Conservation (phyloP, 495 filamentous ascomycete genomes). For the Beverwykella pulmonaria region DNA sequence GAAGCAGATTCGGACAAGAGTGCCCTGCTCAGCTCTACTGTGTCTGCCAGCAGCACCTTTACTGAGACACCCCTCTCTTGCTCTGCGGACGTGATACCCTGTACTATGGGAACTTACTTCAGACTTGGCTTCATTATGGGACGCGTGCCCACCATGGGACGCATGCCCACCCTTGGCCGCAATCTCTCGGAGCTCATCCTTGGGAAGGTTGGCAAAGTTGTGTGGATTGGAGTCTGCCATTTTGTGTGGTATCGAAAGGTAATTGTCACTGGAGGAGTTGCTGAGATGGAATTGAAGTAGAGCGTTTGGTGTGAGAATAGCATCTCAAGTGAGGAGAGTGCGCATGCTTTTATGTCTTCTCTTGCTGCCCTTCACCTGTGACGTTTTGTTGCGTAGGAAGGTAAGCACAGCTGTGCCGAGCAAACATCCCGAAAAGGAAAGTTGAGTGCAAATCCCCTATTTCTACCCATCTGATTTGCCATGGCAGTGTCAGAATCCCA, state of each 20-base stretch:
- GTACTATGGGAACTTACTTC: constrained; percentile 15
- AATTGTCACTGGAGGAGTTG: too few relatives aligned
- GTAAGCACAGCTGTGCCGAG: background rate
- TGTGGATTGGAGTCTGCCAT: constrained; percentile 43
- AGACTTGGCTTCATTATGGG: background rate
- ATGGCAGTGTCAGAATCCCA: background rate
- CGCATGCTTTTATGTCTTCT: constrained; percentile 4
- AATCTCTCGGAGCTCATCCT: constrained; percentile 44
- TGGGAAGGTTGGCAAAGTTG: constrained; percentile 47
- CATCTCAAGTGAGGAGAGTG: background rate
- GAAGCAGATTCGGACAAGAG: too few relatives aligned
- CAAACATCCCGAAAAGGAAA: background rate
- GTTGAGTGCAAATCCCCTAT: background rate
- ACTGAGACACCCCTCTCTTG: too few relatives aligned
- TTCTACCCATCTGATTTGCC: constrained; percentile 1
- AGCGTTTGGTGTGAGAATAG: background rate
- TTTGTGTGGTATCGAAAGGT: too few relatives aligned
- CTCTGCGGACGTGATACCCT: too few relatives aligned
- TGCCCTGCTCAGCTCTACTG: too few relatives aligned
- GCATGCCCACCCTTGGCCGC: constrained; percentile 41
- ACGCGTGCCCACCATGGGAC: constrained; percentile 18
- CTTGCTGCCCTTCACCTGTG: constrained; percentile 10
- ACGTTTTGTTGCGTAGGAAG: constrained; percentile 1
- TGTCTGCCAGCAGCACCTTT: too few relatives aligned
- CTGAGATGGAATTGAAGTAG: too few relatives aligned